Evolutionary conservation across 768 basidiomycete genomes (phyloP).

Genomic region (Macrolepiota dolichaula): DNA sequence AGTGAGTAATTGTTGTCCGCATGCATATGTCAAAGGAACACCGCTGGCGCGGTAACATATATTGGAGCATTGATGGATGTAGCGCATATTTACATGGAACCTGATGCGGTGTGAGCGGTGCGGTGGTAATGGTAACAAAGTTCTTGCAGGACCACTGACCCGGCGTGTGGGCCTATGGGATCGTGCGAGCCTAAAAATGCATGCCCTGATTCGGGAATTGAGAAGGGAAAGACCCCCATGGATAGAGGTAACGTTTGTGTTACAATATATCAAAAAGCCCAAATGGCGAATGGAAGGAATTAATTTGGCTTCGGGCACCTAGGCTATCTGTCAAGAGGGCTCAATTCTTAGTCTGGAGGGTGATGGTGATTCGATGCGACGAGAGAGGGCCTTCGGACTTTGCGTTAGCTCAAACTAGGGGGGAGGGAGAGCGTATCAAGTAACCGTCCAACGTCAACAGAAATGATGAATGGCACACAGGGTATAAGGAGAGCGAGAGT

Average conservation of each 20-base stretch:
- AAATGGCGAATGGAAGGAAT: slow-evolving; percentile 3
- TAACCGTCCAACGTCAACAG: neutral
- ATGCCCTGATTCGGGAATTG: slow-evolving; percentile 4
- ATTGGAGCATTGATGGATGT: neutral
- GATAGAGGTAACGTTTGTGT: slow-evolving; percentile 10
- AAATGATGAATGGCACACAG: slow-evolving; percentile 5
- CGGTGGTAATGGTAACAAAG: neutral
- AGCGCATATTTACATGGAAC: neutral
- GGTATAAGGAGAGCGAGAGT: neutral
- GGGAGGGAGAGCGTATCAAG: slow-evolving; percentile 2
- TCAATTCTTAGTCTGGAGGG: neutral
- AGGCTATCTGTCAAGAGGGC: slow-evolving; percentile 2
- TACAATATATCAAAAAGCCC: slow-evolving; percentile 13
- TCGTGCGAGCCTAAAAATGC: slow-evolving; percentile 8
- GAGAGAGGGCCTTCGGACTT: slow-evolving; percentile 7
- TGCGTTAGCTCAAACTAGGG: slow-evolving; percentile 1
- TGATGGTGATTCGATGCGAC: slow-evolving; percentile 1
- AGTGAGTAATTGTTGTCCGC: neutral
- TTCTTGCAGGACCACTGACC: neutral
- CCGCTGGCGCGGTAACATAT: neutral
- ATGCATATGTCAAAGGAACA: slow-evolving; percentile 2
- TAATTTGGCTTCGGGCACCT: slow-evolving; percentile 8
- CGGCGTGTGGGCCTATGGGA: slow-evolving; percentile 4
- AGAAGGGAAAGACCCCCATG: neutral
- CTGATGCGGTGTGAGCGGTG: slow-evolving; percentile 6